phyloP scores from a whole-genome alignment of 495 filamentous ascomycete species.

The Penicillium herquei region DNA sequence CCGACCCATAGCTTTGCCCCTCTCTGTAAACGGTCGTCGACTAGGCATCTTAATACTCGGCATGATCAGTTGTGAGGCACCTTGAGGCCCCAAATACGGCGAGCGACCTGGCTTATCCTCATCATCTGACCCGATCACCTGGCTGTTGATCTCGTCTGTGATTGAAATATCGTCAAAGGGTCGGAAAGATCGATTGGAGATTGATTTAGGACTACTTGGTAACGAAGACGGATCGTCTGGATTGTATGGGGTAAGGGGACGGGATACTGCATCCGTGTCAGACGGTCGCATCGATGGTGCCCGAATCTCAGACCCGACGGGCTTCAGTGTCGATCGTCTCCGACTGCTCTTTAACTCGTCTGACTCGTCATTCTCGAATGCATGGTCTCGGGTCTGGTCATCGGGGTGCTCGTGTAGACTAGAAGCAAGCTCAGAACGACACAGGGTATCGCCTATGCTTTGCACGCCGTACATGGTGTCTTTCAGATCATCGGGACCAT shows the following conservation, averaged over 20 bases:
- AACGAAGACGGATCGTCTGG: conserved; percentile 46
- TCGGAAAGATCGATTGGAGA: conserved; percentile 47
- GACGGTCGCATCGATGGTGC: conserved; percentile 24
- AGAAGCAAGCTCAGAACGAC: conserved; percentile 17
- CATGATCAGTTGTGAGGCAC: conserved; percentile 91
- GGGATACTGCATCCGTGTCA: conserved; percentile 29
- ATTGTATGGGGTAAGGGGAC: conserved; percentile 47
- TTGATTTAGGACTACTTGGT: conserved; percentile 53
- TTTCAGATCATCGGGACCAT: conserved; percentile 19
- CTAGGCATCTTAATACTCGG: conserved; percentile 94
- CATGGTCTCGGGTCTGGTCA: conserved; percentile 4
- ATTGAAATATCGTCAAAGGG: conserved; percentile 52
- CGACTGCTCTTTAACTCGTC: conserved; percentile 18
- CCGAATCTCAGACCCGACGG: conserved; percentile 18
- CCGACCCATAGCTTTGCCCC: conserved; percentile 78
- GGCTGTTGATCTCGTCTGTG: conserved; percentile 48
- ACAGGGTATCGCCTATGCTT: conserved; percentile 58
- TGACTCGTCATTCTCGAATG: conserved; percentile 25
- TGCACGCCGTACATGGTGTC: conserved; percentile 62
- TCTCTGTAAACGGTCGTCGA: conserved; percentile 85
- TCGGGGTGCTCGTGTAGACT: conserved; percentile 10
- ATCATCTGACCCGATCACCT: conserved; percentile 49
- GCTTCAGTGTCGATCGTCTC: conserved; percentile 39
- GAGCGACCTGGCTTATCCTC: conserved; percentile 33
- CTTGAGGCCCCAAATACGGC: conserved; percentile 34